These are phyloP conservation scores for Xerocomus spinulosus DNA, from an alignment of 768 basidiomycete genomes.

Conservation along the genomic window DNA sequence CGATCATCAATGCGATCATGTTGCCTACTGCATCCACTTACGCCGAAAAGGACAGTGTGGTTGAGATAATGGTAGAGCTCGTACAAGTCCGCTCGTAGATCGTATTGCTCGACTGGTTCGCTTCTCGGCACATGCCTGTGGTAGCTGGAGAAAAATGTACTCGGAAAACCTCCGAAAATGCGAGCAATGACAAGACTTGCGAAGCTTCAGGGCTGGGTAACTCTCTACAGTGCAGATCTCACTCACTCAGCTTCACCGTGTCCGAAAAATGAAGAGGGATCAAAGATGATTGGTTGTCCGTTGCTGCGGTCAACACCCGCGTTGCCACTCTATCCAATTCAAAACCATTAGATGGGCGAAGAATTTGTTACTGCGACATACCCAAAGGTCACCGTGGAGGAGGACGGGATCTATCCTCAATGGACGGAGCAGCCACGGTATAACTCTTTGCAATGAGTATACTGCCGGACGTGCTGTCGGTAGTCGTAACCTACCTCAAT, in stretches of 20 bases:
- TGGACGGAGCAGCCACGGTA: slow-evolving; percentile 60
- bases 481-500: slow-evolving; percentile 35
- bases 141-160: slow-evolving; percentile 60
- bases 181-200: slow-evolving; percentile 68
- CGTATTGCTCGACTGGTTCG: slow-evolving; percentile 61
- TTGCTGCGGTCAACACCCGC: slow-evolving; percentile 52
- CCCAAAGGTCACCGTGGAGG: slow-evolving; percentile 81
- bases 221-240: background rate
- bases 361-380: slow-evolving; percentile 28
- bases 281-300: slow-evolving; percentile 65
- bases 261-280: slow-evolving; percentile 75
- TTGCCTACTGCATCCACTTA: slow-evolving; percentile 32
- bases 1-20: background rate
- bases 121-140: slow-evolving; percentile 59
- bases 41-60: slow-evolving; percentile 75
- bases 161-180: slow-evolving; percentile 74
- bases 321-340: slow-evolving; percentile 58
- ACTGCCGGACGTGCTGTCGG: background rate
- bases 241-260: slow-evolving; percentile 80
- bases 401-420: slow-evolving; percentile 62
- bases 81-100: slow-evolving; percentile 62
- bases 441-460: slow-evolving; percentile 46
- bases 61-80: slow-evolving; percentile 81
- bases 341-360: slow-evolving; percentile 1
- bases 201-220: slow-evolving; percentile 1